Percentiles rank a stretch among this genome's conserved stretches.
Conservation (phyloP, 805 yeast genomes). For the Blastobotrys terrestris region DNA sequence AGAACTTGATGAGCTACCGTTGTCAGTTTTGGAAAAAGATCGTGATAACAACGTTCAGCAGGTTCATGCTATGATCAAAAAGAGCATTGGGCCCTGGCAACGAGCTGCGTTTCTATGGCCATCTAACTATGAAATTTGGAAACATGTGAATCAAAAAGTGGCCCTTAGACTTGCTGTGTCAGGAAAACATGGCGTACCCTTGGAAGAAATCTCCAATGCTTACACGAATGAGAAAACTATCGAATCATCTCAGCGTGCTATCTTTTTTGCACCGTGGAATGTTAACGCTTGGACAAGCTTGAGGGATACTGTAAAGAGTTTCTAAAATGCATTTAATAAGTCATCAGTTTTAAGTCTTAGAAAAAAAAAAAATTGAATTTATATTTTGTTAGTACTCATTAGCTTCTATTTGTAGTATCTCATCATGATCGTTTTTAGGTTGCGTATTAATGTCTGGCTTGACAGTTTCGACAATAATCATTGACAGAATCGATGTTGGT, state of each 20-base stretch:
- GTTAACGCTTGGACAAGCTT: slow-evolving; percentile 28
- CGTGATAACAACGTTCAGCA: slow-evolving; percentile 50
- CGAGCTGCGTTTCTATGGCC: slow-evolving; percentile 73
- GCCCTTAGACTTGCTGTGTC: slow-evolving; percentile 54
- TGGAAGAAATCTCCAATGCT: slow-evolving; percentile 47
- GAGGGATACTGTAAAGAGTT: neutral
- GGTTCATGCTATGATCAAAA: slow-evolving; percentile 47
- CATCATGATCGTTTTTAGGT: neutral
- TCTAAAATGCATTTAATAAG: no score
- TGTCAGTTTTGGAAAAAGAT: slow-evolving; percentile 46
- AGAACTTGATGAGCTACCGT: slow-evolving; percentile 51
- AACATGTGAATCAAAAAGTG: slow-evolving; percentile 46
- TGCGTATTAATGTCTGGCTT: slow-evolving; percentile 28
- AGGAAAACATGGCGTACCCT: slow-evolving; percentile 38
- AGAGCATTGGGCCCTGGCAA: slow-evolving; percentile 51
- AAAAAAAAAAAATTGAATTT: no score
- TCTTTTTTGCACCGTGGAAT: slow-evolving; percentile 56
- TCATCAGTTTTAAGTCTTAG: no score
- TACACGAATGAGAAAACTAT: slow-evolving; percentile 39
- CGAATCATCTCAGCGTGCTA: slow-evolving; percentile 58
- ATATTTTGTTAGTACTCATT: neutral
- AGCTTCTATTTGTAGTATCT: neutral
- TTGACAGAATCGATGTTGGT: slow-evolving; percentile 34
- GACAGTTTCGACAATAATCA: slow-evolving; percentile 35
- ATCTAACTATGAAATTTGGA: slow-evolving; percentile 63